Conservation (phyloP, 306 rosid species). For the Gynostemma pentaphyllum region DNA sequence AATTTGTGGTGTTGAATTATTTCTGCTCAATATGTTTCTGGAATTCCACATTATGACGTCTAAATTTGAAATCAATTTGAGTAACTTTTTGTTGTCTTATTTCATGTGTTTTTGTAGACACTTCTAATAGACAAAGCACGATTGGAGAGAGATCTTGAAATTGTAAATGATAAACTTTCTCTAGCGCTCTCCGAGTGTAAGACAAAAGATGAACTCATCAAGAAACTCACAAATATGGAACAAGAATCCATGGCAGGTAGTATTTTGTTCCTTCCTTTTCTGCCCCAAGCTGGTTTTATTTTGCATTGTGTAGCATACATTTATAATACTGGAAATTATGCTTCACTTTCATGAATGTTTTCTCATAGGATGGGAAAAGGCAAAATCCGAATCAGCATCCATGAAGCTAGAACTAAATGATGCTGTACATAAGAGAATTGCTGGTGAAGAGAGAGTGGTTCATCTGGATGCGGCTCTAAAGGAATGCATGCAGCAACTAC, state of each 20-base stretch:
- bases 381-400: conserved; percentile 40
- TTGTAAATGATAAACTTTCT: conserved; percentile 44
- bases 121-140: conserved; percentile 60
- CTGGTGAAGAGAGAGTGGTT: conserved; percentile 51
- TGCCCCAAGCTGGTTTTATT: not conserved
- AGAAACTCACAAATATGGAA: conserved; percentile 51
- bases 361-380: conserved; percentile 56
- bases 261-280: not conserved
- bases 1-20: not conserved
- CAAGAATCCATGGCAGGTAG: conserved; percentile 71
- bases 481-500: conserved; percentile 87
- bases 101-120: conserved; percentile 22
- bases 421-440: conserved; percentile 39
- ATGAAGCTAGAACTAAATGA: conserved; percentile 47
- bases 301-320: not conserved
- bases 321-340: not conserved
- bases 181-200: conserved; percentile 46
- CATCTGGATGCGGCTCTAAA: conserved; percentile 72
- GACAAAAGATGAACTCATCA: conserved; percentile 65
- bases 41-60: not conserved
- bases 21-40: not conserved
- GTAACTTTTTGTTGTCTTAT: not conserved
- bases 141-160: conserved; percentile 52
- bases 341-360: not conserved
- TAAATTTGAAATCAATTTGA: not conserved